Conservation (phyloP, 2,329 filamentous ascomycete species). For the Blumeriella jaapii region DNA sequence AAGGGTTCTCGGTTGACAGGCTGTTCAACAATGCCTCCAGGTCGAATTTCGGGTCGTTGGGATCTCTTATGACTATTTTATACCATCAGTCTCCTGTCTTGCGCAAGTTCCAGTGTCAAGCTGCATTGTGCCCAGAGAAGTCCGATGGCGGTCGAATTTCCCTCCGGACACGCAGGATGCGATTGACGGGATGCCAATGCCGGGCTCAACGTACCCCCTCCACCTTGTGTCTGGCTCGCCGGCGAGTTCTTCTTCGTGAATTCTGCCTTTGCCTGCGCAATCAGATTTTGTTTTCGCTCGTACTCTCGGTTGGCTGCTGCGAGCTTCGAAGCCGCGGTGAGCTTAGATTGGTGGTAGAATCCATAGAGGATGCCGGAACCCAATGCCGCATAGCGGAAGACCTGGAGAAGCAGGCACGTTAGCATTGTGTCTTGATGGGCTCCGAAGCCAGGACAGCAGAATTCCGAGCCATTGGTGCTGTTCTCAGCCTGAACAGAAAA, state of each 20-base stretch:
- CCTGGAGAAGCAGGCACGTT: slow-evolving; percentile 40
- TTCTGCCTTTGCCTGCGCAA: slow-evolving; percentile 85
- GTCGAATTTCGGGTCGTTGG: slow-evolving; percentile 82
- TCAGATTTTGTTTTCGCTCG: slow-evolving; percentile 81
- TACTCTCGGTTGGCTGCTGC: slow-evolving; percentile 71
- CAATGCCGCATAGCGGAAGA: slow-evolving; percentile 93
- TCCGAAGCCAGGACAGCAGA: not conserved
- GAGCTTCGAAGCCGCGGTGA: slow-evolving; percentile 60
- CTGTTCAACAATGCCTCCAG: slow-evolving; percentile 72
- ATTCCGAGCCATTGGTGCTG: not conserved
- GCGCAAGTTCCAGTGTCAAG: not conserved
- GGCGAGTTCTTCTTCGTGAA: slow-evolving; percentile 67
- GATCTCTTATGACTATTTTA: slow-evolving; percentile 56
- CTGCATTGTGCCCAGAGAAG: too few relatives aligned
- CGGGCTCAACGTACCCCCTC: slow-evolving; percentile 27
- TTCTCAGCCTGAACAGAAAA: slow-evolving; percentile 11
- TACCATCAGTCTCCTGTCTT: not conserved
- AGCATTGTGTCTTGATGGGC: not conserved
- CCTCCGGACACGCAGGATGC: too few relatives aligned
- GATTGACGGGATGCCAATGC: not conserved
- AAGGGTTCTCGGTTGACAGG: slow-evolving; percentile 36
- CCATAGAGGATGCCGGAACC: slow-evolving; percentile 90
- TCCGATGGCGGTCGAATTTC: too few relatives aligned
- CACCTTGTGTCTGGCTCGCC: slow-evolving; percentile 29
- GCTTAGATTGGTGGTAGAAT: slow-evolving; percentile 79